Base-by-base conservation (phyloP, 371 early-diverging fungal species). In the Syncephalastrum racemosum region DNA sequence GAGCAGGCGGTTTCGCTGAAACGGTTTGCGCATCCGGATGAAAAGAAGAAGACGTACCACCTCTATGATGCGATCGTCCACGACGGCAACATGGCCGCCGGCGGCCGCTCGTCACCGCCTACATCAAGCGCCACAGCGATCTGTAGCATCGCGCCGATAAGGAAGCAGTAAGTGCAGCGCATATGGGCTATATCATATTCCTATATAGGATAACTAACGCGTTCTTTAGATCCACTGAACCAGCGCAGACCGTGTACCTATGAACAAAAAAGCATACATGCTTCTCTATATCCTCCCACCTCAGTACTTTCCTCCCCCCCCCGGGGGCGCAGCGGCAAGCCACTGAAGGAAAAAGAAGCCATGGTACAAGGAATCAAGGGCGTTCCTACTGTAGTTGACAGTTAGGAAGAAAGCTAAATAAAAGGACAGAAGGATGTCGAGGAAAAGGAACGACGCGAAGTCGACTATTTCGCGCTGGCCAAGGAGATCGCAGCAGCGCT, bases 61-160 rank as follows among this genome's bases (percentile, higher is more conserved):
- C 75, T 95, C 15, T 87, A 82, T 57, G 92, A 85, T 0, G 86
- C 91, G 7, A 79, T 94, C 51, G 90, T 90, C 1, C 95, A 95
- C 57, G 68, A 86, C 1, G 96, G 96, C 5, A 66, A 81, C 19
- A 79, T 88, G 0, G 75, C 80, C 40, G 80, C 86, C 47, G 88
- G 89, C 25, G 95, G 96, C 12, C 93, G 90, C 65, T 94, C n/a
- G n/a, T 91, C 71, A 87, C 81, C 58, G 80, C 88, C 25, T 95
- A 80, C 68, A 88, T 92, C 23, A 89, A 89, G 64, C 79, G 85
- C 7, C 75, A 91, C 1, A 85, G 87, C 50, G 92, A 92, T 15
- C 67, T 82, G 10, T 92, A 90, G 92, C 90, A 91, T 59, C 83
- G 83, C 31, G 88, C 92, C 85, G 86, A 95, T 60, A 93, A 93